Base-by-base conservation (phyloP, 306 rosid genomes). In the apple (Malus domestica) region DNA sequence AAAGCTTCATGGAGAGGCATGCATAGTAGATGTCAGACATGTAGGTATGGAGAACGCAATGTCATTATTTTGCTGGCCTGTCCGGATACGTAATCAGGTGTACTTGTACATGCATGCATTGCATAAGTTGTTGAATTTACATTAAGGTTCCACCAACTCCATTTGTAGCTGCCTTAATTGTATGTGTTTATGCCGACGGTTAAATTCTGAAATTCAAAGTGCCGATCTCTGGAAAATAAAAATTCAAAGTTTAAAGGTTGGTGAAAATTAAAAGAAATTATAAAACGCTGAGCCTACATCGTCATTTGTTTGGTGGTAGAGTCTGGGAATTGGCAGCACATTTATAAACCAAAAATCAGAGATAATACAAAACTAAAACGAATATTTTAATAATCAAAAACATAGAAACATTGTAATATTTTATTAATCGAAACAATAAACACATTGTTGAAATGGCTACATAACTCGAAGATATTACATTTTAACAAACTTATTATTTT, bases 61-160 rank as follows among this genome's bases (percentile, higher is more conserved):
- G 44, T 25, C 58, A 62, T 69, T 60, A 61, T 55, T 67, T 74
- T 68, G 70, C 70, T 75, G 42, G 32, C 32, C 38, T 49, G 10
- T 25, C 40, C 66, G 4, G 40, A 74, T 33, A n/a, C 62, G 62
- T n/a, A 57, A 74, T 71, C 45, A 51, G 71, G 33, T 44, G 57
- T 45, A 49, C 40, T n/a, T 70, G 25, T 42, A 67, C 68, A 38
- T 19, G 42, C 70, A 19, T 65, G 2, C 42, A 7, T 38, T 38
- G 29, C 2, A 67, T 59, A 3, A 45, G 51, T 70, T 20, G 75
- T 57, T 76, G 51, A 60, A 42, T 16, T 30, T 40, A 46, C 77
- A 33, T 76, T 71, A 62, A 70, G 74, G 42, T 52, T 74, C 15
- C 69, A 83, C 77, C 82, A 25, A 75, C 78, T 75, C 40, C 4